Base-by-base conservation (phyloP, 129 eudicot species). In the Arctium lappa region DNA sequence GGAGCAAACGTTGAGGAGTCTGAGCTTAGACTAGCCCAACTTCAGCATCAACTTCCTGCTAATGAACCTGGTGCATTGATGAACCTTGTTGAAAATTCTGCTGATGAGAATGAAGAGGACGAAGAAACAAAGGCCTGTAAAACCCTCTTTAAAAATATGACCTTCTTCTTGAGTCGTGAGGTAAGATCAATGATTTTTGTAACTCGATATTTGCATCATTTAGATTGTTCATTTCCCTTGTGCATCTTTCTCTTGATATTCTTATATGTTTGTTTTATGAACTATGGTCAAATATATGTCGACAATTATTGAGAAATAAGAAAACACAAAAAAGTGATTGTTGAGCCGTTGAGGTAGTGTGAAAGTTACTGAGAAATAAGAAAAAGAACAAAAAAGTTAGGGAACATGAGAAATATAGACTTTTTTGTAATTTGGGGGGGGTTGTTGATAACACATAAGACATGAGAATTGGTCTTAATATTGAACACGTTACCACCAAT, bases 81-180 rank as follows among this genome's bases (percentile, higher is more conserved):
- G 97, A 91, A 87, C 56, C 98, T 91, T 81, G 91, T 90, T 62
- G 87, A 85, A 83, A 87, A 88, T 81, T 84, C 81, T 75, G 85
- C 76, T 40, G 82, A 68, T 6, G 89, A 81, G 75, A 93, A 91
- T 50, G 92, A 91, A 72, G 95, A 86, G 33, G 94, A 93, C 65
- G 90, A 81, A 39, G 98, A 93, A 68, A 89, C 96, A 31, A 90
- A 16, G 79, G 88, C 83, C 78, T 93, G 94, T 73, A 90, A 79
- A 85, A 81, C 86, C 13, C 91, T 93, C 7, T 93, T 91, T 68
- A 86, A 83, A 79, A 73, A 90, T 76, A 72, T 83, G 88, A 91
- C 84, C 62, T 88, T 93, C 86, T 93, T 88, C 85, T 87, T 93
- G 87, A 90, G 93, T 68, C 97, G 97, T 53, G 97, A 91, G 97